Percentiles rank a stretch among this genome's conserved stretches.
Conservation (phyloP, 2,329 filamentous ascomycete species). For the Zymoseptoria pseudotritici region DNA sequence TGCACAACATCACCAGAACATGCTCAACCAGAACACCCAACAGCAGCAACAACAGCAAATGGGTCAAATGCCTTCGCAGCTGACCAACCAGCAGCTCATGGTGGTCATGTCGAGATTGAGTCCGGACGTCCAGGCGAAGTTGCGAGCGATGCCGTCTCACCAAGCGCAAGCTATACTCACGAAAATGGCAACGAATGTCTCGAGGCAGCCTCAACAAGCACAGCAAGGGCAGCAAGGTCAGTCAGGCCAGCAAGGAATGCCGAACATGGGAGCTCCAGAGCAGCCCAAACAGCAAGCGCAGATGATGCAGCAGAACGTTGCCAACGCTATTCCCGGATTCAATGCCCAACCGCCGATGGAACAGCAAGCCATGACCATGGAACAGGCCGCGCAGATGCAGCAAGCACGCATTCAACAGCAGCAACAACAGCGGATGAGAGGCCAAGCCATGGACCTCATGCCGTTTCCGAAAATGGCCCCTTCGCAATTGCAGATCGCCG, state of each 20-base stretch:
- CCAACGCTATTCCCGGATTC: constrained; percentile 15
- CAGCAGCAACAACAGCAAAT: constrained; percentile 20
- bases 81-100: neutral
- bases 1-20: constrained; percentile 26
- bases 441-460: constrained; percentile 11
- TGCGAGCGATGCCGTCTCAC: constrained; percentile 10
- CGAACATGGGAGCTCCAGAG: neutral
- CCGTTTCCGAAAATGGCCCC: constrained; percentile 13
- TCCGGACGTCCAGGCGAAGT: constrained; percentile 12
- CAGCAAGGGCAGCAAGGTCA: neutral
- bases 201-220: neutral
- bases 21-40: constrained; percentile 30
- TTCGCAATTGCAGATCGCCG: constrained; percentile 10
- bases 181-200: constrained; percentile 10
- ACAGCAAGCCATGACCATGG: constrained; percentile 10
- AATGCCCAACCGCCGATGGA: constrained; percentile 13
- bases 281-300: constrained; percentile 3
- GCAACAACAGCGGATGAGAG: constrained; percentile 8
- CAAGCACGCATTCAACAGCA: constrained; percentile 11
- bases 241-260: neutral
- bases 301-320: constrained; percentile 12
- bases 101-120: constrained; percentile 5
- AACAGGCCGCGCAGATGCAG: constrained; percentile 6
- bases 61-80: constrained; percentile 9
- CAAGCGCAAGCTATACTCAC: constrained; percentile 10